A percentile compares a stretch with the other conserved stretches of the same genome.
phyloP scores from a whole-genome alignment of 2,329 filamentous ascomycete genomes.

The Epichloe uncinata region DNA sequence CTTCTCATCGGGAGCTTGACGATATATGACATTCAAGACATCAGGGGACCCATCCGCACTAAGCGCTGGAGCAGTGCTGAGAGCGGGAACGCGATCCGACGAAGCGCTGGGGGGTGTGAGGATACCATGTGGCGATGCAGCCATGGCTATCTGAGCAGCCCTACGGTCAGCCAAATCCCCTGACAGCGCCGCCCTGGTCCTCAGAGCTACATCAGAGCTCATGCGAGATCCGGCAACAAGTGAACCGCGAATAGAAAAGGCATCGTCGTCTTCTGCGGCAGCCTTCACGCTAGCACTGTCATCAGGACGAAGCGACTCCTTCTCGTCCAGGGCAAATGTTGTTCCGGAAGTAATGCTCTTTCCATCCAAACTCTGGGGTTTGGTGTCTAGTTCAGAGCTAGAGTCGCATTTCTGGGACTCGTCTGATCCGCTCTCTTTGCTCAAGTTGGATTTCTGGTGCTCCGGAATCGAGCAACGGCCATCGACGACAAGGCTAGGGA shows the following conservation, averaged over 20 bases:
- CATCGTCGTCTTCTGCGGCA: constrained; percentile 79
- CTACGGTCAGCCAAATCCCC: constrained; percentile 41
- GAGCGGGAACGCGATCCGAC: constrained; percentile 40
- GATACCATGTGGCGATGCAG: constrained; percentile 32
- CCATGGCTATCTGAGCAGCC: constrained; percentile 28
- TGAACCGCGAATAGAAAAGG: constrained; percentile 63
- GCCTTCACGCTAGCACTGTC: constrained; percentile 88
- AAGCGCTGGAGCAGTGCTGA: constrained; percentile 32
- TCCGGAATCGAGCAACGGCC: constrained; percentile 28
- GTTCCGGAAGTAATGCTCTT: constrained; percentile 92
- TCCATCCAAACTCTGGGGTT: constrained; percentile 80
- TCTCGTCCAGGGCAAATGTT: constrained; percentile 93
- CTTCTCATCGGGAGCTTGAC: constrained; percentile 82
- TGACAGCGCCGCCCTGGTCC: constrained; percentile 37
- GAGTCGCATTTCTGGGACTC: constrained; percentile 49
- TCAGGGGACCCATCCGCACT: constrained; percentile 34
- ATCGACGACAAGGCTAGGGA: constrained; percentile 33
- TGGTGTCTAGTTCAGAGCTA: constrained; percentile 54
- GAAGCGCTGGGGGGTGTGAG: constrained; percentile 44
- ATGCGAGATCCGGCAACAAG: constrained; percentile 63
- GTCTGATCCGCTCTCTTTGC: constrained; percentile 36
- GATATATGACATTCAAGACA: constrained; percentile 46
- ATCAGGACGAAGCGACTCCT: constrained; percentile 86
- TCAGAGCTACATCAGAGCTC: constrained; percentile 62
- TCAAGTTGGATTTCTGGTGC: constrained; percentile 14